Conservation (phyloP, 2,329 filamentous ascomycete species). For the Alternaria brassicae region DNA sequence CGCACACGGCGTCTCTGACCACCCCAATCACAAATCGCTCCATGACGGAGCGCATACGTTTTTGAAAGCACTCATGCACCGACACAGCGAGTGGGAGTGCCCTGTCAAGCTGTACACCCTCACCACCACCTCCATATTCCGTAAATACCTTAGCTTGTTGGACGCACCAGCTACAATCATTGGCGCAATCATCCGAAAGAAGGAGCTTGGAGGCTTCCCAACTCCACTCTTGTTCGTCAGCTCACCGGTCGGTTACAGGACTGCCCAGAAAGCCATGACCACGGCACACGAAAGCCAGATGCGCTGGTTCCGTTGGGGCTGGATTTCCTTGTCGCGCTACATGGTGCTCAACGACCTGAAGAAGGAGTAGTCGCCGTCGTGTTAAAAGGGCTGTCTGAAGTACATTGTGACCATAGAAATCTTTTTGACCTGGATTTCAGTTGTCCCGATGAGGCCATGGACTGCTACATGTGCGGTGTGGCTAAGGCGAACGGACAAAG, state of each 20-base stretch:
- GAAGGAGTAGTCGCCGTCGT: slow-evolving; percentile 57
- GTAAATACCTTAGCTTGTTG: slow-evolving; percentile 82
- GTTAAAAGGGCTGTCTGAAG: background rate
- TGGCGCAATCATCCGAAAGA: slow-evolving; percentile 57
- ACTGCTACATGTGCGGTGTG: background rate
- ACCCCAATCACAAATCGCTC: slow-evolving; percentile 92
- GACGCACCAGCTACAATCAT: slow-evolving; percentile 77
- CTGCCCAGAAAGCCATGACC: slow-evolving; percentile 86
- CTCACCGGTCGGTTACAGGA: slow-evolving; percentile 67
- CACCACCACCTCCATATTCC: slow-evolving; percentile 70
- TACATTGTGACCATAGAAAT: background rate
- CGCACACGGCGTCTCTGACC: slow-evolving; percentile 77
- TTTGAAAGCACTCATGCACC: slow-evolving; percentile 69
- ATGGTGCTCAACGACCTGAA: slow-evolving; percentile 93
- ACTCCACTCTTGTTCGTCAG: slow-evolving; percentile 74
- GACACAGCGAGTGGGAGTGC: slow-evolving; percentile 68
- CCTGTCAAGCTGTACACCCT: slow-evolving; percentile 89
- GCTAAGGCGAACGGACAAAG: slow-evolving; percentile 3
- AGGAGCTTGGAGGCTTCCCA: slow-evolving; percentile 62
- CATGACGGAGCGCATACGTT: slow-evolving; percentile 82
- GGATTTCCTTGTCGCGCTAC: slow-evolving; percentile 89
- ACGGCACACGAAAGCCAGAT: slow-evolving; percentile 92
- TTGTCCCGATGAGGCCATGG: background rate
- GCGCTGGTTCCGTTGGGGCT: slow-evolving; percentile 97
- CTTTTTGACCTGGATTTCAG: background rate